Evolutionary conservation across 2,329 filamentous ascomycete genomes (phyloP).

Genomic region (Aspergillus fructus): DNA sequence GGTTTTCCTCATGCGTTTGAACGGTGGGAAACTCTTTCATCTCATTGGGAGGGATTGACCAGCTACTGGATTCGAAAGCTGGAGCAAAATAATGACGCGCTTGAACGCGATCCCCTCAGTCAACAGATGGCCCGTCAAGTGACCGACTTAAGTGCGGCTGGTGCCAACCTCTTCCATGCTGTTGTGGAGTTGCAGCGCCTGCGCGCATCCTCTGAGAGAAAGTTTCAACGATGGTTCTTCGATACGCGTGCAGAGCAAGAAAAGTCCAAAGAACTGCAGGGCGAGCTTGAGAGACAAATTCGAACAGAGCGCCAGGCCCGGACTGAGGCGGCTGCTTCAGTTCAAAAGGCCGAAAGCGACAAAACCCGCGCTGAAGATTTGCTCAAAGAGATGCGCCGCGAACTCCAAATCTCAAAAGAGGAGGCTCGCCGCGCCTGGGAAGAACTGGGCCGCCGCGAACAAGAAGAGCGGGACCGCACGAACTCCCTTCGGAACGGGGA

Average conservation of each 20-base stretch:
- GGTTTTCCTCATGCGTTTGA: conserved; percentile 96
- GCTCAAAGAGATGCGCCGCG: conserved; percentile 86
- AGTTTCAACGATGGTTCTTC: conserved; percentile 98
- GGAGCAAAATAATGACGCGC: conserved; percentile 84
- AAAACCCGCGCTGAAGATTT: conserved; percentile 71
- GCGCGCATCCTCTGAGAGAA: conserved; percentile 90
- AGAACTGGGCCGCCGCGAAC: conserved; percentile 87
- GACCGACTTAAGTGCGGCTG: conserved; percentile 93
- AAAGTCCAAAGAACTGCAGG: conserved; percentile 76
- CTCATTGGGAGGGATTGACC: conserved; percentile 96
- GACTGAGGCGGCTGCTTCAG: conserved; percentile 65
- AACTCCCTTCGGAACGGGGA: conserved; percentile 82
- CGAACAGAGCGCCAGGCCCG: conserved; percentile 70
- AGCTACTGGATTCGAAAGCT: conserved; percentile 95
- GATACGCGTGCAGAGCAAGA: conserved; percentile 89
- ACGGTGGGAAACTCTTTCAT: conserved; percentile 93
- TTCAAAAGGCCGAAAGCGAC: conserved; percentile 67
- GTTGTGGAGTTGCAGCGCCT: conserved; percentile 94
- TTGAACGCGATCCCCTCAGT: conserved; percentile 77
- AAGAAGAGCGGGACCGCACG: conserved; percentile 86
- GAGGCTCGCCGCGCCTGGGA: conserved; percentile 96
- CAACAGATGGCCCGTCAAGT: conserved; percentile 91
- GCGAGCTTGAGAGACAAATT: conserved; percentile 73
- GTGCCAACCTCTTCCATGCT: conserved; percentile 95
- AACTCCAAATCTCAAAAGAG: conserved; percentile 91